These are phyloP conservation scores for Mycoemilia scoparia DNA, from an alignment of 192 early-diverging fungal genomes.

Conservation along the genomic window DNA sequence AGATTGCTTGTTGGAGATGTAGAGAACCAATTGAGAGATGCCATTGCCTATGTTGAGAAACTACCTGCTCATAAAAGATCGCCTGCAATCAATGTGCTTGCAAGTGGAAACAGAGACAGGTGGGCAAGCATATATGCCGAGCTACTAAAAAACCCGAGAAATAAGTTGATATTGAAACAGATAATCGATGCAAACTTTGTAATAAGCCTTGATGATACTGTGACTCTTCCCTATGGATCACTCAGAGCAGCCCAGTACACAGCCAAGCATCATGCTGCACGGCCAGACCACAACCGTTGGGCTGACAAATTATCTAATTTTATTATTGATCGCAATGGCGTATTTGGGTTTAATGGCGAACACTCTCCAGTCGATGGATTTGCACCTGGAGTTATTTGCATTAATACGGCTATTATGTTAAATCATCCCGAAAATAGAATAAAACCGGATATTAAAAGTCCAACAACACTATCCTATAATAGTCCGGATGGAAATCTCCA, in stretches of 20 bases:
- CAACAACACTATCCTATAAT: constrained; percentile 1
- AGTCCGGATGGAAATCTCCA: too few relatives aligned
- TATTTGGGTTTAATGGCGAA: constrained; percentile 32
- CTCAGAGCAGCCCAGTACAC: too few relatives aligned
- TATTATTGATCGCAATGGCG: constrained; percentile 42
- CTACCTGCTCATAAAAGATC: constrained; percentile 9
- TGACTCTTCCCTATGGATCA: constrained; percentile 4
- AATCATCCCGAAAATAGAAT: constrained; percentile 1
- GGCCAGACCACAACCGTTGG: constrained; percentile 54
- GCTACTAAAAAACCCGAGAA: constrained; percentile 32
- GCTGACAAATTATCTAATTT: constrained; percentile 53
- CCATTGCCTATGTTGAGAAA: constrained; percentile 28
- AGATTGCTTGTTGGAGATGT: constrained; percentile 36
- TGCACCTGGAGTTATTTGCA: constrained; percentile 30
- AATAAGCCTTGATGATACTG: constrained; percentile 44
- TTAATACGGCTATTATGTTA: constrained; percentile 17
- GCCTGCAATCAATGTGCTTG: constrained; percentile 38
- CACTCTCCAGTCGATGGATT: constrained; percentile 58
- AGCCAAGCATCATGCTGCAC: constrained; percentile 34
- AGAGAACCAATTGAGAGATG: constrained; percentile 38
- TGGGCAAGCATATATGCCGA: constrained; percentile 52
- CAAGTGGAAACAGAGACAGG: constrained; percentile 52
- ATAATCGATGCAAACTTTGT: constrained; percentile 52
- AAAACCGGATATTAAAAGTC: background rate
- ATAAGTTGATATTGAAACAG: constrained; percentile 23